Conservation (phyloP, 257 asterid species). For the Solanum bukasovii region DNA sequence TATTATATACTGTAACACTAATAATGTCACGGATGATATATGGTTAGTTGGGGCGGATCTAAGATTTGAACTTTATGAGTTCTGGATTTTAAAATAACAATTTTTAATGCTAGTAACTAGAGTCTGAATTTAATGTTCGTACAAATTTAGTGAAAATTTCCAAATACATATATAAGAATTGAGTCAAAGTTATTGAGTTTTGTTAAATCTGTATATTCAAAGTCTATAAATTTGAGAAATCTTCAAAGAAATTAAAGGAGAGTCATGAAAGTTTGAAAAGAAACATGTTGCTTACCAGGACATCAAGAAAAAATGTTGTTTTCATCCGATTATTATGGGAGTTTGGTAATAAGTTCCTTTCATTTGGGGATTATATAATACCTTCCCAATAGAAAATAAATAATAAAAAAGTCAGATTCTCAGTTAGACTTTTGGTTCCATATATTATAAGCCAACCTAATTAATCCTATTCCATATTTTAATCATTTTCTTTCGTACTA, state of each 20-base stretch:
- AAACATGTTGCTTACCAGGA: background rate
- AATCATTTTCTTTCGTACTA: background rate
- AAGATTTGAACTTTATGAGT: background rate
- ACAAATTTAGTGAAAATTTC: background rate
- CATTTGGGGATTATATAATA: conserved; percentile 11
- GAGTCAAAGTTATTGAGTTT: background rate
- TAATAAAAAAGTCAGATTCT: conserved; percentile 8
- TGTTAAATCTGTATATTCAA: background rate
- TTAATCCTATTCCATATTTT: conserved; percentile 9
- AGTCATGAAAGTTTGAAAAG: background rate
- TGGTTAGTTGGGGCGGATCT: background rate
- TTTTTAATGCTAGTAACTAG: background rate
- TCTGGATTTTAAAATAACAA: background rate
- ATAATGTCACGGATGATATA: no score
- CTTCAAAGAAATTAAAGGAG: background rate
- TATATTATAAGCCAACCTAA: conserved; percentile 22
- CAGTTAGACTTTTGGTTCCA: conserved; percentile 13
- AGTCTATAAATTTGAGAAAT: background rate
- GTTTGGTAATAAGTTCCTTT: conserved; percentile 52
- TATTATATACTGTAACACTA: background rate
- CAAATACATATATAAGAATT: background rate
- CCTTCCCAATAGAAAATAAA: background rate
- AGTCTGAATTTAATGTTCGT: background rate
- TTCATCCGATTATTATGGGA: conserved; percentile 7
- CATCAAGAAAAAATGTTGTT: background rate